phyloP scores from a whole-genome alignment of 1,139 yeast genomes.

The Hanseniaspora uvarum region DNA sequence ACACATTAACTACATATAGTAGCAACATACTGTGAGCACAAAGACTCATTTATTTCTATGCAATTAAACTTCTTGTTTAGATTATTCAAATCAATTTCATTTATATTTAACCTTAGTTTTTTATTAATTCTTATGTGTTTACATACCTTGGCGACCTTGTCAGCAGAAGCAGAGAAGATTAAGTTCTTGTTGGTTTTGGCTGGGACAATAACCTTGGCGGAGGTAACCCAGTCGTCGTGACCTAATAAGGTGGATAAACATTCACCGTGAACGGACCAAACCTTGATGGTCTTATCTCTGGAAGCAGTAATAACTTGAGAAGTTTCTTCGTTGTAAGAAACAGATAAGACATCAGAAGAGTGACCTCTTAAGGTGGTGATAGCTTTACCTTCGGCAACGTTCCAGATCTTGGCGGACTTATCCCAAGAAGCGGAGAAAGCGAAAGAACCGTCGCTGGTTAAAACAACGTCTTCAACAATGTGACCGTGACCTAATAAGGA shows the following conservation, averaged over 20 bases:
- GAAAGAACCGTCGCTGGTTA: conserved; percentile 96
- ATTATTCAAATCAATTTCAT: neutral
- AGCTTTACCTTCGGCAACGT: conserved; percentile 87
- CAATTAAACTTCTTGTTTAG: neutral
- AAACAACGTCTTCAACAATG: conserved; percentile 96
- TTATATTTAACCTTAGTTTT: conserved; percentile 17
- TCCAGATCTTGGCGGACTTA: conserved; percentile 98
- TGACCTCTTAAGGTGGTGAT: conserved; percentile 96
- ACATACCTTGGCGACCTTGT: conserved; percentile 98
- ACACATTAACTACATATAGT: conserved; percentile 16
- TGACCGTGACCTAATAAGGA: conserved; percentile 98
- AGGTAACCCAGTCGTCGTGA: conserved; percentile 98
- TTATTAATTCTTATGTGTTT: conserved; percentile 16
- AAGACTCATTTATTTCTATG: neutral
- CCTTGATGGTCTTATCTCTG: conserved; percentile 97
- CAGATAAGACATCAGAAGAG: conserved; percentile 94
- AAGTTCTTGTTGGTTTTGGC: conserved; percentile 34
- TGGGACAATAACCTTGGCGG: conserved; percentile 66
- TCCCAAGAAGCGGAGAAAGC: conserved; percentile 99
- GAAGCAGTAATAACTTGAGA: conserved; percentile 98
- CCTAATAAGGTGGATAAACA: conserved; percentile 89
- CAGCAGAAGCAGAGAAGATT: conserved; percentile 98
- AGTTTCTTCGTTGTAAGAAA: conserved; percentile 91
- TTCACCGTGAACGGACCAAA: conserved; percentile 99
- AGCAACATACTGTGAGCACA: conserved; percentile 20